A percentile compares a stretch with the other conserved stretches of the same genome.
Conservation (phyloP, 2,329 filamentous ascomycete genomes). For the Epichloe bromicola region DNA sequence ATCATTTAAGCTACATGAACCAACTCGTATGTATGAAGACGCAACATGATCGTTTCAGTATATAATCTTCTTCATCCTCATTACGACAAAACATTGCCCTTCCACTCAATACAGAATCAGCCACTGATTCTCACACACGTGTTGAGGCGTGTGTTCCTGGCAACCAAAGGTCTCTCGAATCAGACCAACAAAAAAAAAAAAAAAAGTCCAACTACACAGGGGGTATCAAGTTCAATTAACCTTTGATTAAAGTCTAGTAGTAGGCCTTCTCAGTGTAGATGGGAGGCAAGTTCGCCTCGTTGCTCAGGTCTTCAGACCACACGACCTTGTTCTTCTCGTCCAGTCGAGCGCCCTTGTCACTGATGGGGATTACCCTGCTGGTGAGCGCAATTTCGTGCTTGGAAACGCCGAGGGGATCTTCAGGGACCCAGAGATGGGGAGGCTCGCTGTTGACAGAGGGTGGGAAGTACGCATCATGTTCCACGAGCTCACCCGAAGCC, state of each 20-base stretch:
- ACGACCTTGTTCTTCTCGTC: constrained; percentile 46
- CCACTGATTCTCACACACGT: background rate
- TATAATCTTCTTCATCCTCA: background rate
- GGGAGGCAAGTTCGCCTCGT: constrained; percentile 26
- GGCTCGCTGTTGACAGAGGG: constrained; percentile 49
- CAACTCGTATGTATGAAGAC: too few relatives aligned
- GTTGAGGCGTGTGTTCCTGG: background rate
- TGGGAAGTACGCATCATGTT: constrained; percentile 58
- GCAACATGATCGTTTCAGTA: too few relatives aligned
- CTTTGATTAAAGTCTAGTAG: constrained; percentile 19
- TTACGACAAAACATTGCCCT: background rate
- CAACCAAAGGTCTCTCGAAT: background rate
- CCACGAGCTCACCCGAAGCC: constrained; percentile 47
- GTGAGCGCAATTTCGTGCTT: constrained; percentile 59
- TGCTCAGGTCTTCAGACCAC: constrained; percentile 22
- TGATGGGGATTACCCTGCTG: constrained; percentile 52
- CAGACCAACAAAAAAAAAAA: background rate
- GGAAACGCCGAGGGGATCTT: constrained; percentile 55
- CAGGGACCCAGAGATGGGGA: constrained; percentile 64
- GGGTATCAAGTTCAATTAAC: too few relatives aligned
- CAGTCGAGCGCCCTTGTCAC: constrained; percentile 57
- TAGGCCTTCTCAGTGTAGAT: constrained; percentile 32
- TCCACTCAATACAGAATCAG: background rate
- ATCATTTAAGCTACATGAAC: too few relatives aligned
- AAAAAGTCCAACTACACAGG: background rate